Percentiles rank a stretch among this genome's conserved stretches.
phyloP scores from a whole-genome alignment of 108 stramenopile species.

The Conticribra weissflogii region DNA sequence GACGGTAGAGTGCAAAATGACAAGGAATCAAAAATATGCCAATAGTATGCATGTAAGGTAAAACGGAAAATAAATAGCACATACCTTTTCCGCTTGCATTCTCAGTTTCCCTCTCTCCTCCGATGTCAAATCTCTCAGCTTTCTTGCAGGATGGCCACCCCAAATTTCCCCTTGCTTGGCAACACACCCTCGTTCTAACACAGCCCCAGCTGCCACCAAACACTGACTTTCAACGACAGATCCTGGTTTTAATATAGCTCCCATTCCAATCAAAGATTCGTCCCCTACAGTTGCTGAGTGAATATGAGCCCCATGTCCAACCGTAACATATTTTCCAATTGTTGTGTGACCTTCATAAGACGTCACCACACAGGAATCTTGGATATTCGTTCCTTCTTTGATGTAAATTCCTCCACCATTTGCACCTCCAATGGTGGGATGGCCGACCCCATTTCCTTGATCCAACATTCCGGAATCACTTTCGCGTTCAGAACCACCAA shows the following conservation, averaged over 20 bases:
- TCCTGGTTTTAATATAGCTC: slow-evolving; percentile 67
- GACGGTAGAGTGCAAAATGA: not conserved
- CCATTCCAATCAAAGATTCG: slow-evolving; percentile 88
- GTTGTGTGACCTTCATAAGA: slow-evolving; percentile 59
- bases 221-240: slow-evolving; percentile 64
- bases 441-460: slow-evolving; percentile 35
- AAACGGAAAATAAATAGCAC: not conserved
- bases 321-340: slow-evolving; percentile 85
- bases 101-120: slow-evolving; percentile 67
- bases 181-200: slow-evolving; percentile 53
- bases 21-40: not conserved
- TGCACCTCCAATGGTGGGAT: slow-evolving; percentile 47
- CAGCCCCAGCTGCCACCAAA: slow-evolving; percentile 85
- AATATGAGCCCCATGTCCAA: slow-evolving; percentile 85
- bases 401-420: slow-evolving; percentile 83
- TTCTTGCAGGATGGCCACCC: slow-evolving; percentile 86
- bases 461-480: slow-evolving; percentile 36
- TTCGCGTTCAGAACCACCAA: slow-evolving; percentile 35
- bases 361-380: slow-evolving; percentile 85
- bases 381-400: slow-evolving; percentile 83
- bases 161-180: slow-evolving; percentile 82
- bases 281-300: slow-evolving; percentile 82
- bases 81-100: slow-evolving; percentile 68
- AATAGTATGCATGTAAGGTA: not conserved
- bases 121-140: slow-evolving; percentile 75